These are phyloP conservation scores for Leccinum ochraceum DNA, from an alignment of 768 basidiomycete genomes.

Conservation along the genomic window DNA sequence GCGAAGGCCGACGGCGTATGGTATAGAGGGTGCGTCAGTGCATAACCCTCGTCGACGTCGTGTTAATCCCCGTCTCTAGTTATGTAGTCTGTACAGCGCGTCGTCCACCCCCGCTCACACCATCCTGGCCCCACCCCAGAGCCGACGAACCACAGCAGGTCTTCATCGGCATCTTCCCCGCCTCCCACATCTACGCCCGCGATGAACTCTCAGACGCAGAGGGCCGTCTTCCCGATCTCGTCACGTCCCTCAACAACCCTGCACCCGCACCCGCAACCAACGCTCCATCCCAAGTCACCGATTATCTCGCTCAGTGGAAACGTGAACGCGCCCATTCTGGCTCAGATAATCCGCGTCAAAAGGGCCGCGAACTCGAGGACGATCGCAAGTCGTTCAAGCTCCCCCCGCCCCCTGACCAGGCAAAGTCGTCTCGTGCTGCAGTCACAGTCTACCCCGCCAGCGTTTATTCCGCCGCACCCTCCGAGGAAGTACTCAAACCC, in stretches of 20 bases:
- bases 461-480: constrained; percentile 71
- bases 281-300: constrained; percentile 43
- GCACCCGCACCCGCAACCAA: constrained; percentile 32
- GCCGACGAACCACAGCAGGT: constrained; percentile 83
- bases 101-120: constrained; percentile 59
- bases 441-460: constrained; percentile 74
- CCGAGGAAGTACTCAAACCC: constrained; percentile 67
- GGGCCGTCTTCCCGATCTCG: constrained; percentile 78
- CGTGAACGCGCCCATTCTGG: constrained; percentile 32
- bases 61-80: constrained; percentile 38
- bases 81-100: constrained; percentile 87
- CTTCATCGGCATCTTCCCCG: constrained; percentile 93
- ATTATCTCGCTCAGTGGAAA: constrained; percentile 48
- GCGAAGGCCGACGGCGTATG: constrained; percentile 78
- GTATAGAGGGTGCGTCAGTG: constrained; percentile 84
- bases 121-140: constrained; percentile 65
- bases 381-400: constrained; percentile 68
- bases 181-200: constrained; percentile 82
- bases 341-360: constrained; percentile 44
- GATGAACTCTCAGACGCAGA: constrained; percentile 88
- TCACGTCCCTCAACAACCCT: constrained; percentile 49
- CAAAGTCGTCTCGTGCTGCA: constrained; percentile 69
- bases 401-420: constrained; percentile 73
- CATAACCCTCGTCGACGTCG: not conserved
- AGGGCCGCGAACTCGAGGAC: constrained; percentile 50